Evolutionary conservation across 192 early-diverging fungal species (phyloP).

Genomic region (Coemansia sp.): DNA sequence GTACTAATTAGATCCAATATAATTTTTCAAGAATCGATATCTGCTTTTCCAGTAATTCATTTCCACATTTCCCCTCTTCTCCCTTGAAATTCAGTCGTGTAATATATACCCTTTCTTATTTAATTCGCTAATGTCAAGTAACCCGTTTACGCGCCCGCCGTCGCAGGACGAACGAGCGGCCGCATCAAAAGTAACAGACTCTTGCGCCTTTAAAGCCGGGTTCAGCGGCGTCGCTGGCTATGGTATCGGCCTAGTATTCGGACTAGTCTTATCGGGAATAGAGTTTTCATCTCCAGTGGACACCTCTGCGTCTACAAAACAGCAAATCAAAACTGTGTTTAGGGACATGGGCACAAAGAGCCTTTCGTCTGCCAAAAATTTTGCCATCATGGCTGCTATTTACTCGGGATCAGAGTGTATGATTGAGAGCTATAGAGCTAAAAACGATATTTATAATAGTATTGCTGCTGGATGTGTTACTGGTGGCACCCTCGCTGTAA

Average conservation of each 20-base stretch:
- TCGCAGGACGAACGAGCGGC: conserved; percentile 45
- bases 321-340: conserved; percentile 83
- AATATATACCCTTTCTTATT: not conserved
- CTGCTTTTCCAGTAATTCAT: not conserved
- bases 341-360: conserved; percentile 87
- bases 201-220: conserved; percentile 72
- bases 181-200: conserved; percentile 58
- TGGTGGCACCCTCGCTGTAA: conserved; percentile 78
- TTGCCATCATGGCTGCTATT: conserved; percentile 89
- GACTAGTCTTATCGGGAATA: conserved; percentile 89
- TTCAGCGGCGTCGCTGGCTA: conserved; percentile 79
- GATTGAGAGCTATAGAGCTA: conserved; percentile 95
- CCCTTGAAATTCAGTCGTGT: not conserved
- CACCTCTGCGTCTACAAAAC: conserved; percentile 67
- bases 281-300: conserved; percentile 80
- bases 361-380: conserved; percentile 87
- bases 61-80: not conserved
- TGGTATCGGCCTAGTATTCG: conserved; percentile 86
- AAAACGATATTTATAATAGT: conserved; percentile 93
- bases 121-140: conserved; percentile 21
- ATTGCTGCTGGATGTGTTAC: conserved; percentile 89
- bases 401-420: conserved; percentile 93
- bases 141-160: conserved; percentile 44
- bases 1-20: not conserved
- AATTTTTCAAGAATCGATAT: not conserved